Base-by-base conservation (phyloP, 192 early-diverging fungal species). In the Backusella psychrophila region DNA sequence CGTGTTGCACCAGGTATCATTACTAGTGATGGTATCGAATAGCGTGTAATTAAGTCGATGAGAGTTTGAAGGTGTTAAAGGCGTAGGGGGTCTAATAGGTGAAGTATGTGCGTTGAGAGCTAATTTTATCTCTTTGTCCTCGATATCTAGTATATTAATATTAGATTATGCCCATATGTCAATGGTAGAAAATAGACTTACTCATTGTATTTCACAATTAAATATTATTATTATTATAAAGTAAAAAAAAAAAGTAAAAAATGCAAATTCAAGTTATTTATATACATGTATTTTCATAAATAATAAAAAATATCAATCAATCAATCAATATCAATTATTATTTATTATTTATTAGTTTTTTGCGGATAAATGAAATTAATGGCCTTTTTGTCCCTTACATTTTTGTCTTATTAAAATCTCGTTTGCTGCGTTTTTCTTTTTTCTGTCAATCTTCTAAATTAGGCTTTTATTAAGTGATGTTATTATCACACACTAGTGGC, bases 361-460 rank as follows among this genome's bases (percentile, higher is more conserved):
- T 63, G 56, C 26, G 21, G 26, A 12, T 63, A 63, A 63, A 63
- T 63, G 56, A 63, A 63, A 63, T 63, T 63, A 63, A 63, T 63
- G 12, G 23, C 23, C n/a, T 63, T 63, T 63, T 63, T 26, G 26
- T 23, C 56, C 56, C 56, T 63, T 63, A 63, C 56, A 63, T 63
- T 63, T 63, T 63, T 63, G 56, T 23, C 9, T 23, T 29, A 63
- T 63, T 63, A 63, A 63, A 63, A 63, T 63, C 21, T 29, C 56
- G 21, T 4, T 63, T 63, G 56, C 12, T 63, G 21, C 26, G 21
- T 29, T 63, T 63, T 63, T 63, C 21, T 63, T 63, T 59, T 63
- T 63, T 63, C 56, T 63, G 56, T 63, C 56, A 63, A 63, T 29
- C 56, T 63, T 63, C 56, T 63, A 63, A 63, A 63, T 63, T 63